These are phyloP conservation scores for Rhodotorula sp. DNA, from an alignment of 1,284 basidiomycete species.

Conservation along the genomic window DNA sequence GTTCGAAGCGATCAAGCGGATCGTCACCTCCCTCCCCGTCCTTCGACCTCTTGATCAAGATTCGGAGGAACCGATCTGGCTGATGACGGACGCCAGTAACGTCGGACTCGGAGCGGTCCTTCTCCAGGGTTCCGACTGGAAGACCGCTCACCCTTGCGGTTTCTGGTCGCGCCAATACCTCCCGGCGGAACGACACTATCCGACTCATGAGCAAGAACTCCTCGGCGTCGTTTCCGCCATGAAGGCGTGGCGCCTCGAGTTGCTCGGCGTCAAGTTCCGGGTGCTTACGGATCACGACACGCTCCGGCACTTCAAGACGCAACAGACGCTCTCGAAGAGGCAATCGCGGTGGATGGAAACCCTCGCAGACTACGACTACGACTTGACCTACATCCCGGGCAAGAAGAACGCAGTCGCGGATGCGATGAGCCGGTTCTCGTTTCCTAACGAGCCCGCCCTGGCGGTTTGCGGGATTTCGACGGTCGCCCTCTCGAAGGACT, in stretches of 20 bases:
- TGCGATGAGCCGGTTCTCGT: constrained; percentile 29
- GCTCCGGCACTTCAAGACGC: not conserved
- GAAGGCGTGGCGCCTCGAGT: not conserved
- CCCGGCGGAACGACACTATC: constrained; percentile 30
- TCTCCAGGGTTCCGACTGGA: constrained; percentile 20
- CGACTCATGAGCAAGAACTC: constrained; percentile 14
- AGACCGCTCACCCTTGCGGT: constrained; percentile 18
- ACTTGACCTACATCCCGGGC: constrained; percentile 46
- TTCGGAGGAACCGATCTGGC: constrained; percentile 26
- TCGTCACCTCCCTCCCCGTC: constrained; percentile 45
- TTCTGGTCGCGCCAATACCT: constrained; percentile 30
- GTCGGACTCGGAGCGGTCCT: constrained; percentile 20
- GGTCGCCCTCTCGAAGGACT: constrained; percentile 47
- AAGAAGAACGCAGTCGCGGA: constrained; percentile 47
- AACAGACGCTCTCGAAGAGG: not conserved
- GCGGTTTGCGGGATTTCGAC: constrained; percentile 45
- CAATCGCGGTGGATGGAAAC: constrained; percentile 12
- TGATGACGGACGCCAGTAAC: constrained; percentile 22
- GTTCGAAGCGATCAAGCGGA: constrained; percentile 51
- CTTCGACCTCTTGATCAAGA: constrained; percentile 47
- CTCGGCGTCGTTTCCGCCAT: not conserved
- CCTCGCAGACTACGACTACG: constrained; percentile 51
- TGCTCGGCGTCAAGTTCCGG: not conserved
- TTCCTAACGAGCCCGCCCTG: not conserved
- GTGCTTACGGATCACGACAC: not conserved